Conservation (phyloP, 768 basidiomycete genomes). For the Suillus hirtellus region DNA sequence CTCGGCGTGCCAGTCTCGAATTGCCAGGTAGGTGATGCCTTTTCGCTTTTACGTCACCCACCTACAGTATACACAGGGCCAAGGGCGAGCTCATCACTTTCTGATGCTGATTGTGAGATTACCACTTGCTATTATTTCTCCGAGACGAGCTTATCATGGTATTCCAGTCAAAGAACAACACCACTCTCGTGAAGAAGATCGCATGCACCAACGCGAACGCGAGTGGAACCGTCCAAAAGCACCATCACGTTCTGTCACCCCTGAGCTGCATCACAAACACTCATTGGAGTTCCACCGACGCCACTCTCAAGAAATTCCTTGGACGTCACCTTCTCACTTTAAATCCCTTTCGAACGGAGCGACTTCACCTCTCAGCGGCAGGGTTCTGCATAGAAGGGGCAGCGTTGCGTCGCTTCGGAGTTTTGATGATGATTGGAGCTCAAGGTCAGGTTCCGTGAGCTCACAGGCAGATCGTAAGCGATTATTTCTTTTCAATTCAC, state of each 20-base stretch:
- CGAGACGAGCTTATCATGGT: constrained; percentile 10
- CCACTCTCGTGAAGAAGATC: constrained; percentile 32
- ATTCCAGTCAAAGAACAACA: constrained; percentile 30
- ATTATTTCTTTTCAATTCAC: background rate
- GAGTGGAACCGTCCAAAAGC: constrained; percentile 45
- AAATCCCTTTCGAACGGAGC: constrained; percentile 23
- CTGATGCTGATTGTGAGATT: constrained; percentile 27
- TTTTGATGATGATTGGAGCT: constrained; percentile 42
- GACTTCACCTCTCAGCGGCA: constrained; percentile 12
- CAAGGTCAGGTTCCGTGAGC: constrained; percentile 44
- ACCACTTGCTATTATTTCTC: constrained; percentile 13
- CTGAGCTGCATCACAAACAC: constrained; percentile 27
- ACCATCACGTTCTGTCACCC: constrained; percentile 25
- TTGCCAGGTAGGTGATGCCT: constrained; percentile 19
- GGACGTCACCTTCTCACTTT: constrained; percentile 23
- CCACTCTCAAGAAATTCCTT: constrained; percentile 15
- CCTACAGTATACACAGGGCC: constrained; percentile 27
- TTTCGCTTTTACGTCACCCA: constrained; percentile 4
- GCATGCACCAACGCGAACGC: constrained; percentile 44
- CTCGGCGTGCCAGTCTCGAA: constrained; percentile 17
- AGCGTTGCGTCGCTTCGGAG: constrained; percentile 45
- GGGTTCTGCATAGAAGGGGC: constrained; percentile 26
- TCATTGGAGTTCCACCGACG: constrained; percentile 29
- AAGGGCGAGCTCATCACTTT: constrained; percentile 27
- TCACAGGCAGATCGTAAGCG: constrained; percentile 57